Evolutionary conservation across 768 basidiomycete species (phyloP), one percentile per base, ranked within the genome.

Genomic region (Symmetrospora coprosmae): DNA sequence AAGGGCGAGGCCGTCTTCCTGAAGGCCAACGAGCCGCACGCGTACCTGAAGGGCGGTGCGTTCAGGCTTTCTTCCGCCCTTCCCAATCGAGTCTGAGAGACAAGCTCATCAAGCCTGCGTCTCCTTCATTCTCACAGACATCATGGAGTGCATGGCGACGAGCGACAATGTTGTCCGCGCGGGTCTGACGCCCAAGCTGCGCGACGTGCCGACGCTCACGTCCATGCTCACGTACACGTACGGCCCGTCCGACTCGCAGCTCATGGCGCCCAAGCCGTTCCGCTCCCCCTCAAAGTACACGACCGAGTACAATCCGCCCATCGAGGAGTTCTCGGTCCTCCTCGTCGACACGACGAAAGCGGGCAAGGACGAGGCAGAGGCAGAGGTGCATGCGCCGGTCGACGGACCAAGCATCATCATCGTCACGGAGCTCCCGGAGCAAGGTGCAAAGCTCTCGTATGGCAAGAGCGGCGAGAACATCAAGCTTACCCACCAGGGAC

Each of bases 101-200:
- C 16, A 33, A 28, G 19, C 3, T 31, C n/a, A 17, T 34, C 14
- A 45, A 17, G 7, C 30, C 4, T 37, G 38, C 27, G 41, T 27
- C 4, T 23, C 34, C 40, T 11, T 25, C 8, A 21, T 16, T 9
- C 11, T 4, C 43, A 21, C 51, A 92, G 92, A 99, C 70, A 91
- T 91, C 72, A 88, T 97, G 70, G 94, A 97, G 71, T 92, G 89
- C 75, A 97, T 97, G 91, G 92, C 92, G 25, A 91, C 91, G 64
- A 63, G 71, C 61, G 94, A 99, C 75, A 97, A 97, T 72, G 94
- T 99, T 72, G 91, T 99, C 65, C 87, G 94, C 31, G 94, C 94
- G 6, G 94, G 94, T 14, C 81, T 99, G 38, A 99, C 94, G 0
- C 92, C 94, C 1, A 99, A 99, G 74, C 79, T 87, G 31, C 83